Evolutionary conservation across 1,284 basidiomycete genomes (phyloP), one percentile per base, ranked within the genome.

Genomic region (Nidula niveotomentosa): DNA sequence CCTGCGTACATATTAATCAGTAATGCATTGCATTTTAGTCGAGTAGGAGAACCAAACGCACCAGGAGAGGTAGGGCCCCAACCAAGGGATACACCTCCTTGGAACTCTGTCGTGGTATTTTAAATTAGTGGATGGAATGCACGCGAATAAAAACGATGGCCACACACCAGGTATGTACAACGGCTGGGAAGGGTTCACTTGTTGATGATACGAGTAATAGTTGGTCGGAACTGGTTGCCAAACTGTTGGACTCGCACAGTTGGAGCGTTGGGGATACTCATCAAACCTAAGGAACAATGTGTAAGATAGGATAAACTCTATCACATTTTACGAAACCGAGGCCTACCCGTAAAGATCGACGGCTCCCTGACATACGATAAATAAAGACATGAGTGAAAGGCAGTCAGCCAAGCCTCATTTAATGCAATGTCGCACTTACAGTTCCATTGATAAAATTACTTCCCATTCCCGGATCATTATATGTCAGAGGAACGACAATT

Each of bases 81-180:
- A 8, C 88, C 81, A 65, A 92, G 89, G 58, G 81, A 90, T 5
- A 87, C 76, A 7, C 90, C 90, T 15, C 81, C 87, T 75, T 86
- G 85, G 62, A 86, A 86, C 68, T 86, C 23, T 23, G 23, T 23
- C 23, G 3, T 23, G 23, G 23, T 23, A 23, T 1, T 23, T 23
- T 23, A 23, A 23, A 23, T 23, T 23, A 23, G 23, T 23, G 23
- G 23, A 23, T 23, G 23, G n/a, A n/a, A n/a, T n/a, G n/a, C n/a
- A n/a, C n/a, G n/a, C n/a, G n/a, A 23, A 23, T 23, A 23, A 23
- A 23, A 23, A 23, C 3, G 23, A 23, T 23, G 23, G 23, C 23
- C 23, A 23, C 23, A 23, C 23, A 23, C 23, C 77, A 8, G 87
- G 87, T 55, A 88, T 78, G 64, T 87, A 88, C 68, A 76, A 83